Evolutionary conservation across 306 rosid genomes (phyloP), one percentile per base, ranked within the genome.

Genomic region (Acacia melanoxylon): DNA sequence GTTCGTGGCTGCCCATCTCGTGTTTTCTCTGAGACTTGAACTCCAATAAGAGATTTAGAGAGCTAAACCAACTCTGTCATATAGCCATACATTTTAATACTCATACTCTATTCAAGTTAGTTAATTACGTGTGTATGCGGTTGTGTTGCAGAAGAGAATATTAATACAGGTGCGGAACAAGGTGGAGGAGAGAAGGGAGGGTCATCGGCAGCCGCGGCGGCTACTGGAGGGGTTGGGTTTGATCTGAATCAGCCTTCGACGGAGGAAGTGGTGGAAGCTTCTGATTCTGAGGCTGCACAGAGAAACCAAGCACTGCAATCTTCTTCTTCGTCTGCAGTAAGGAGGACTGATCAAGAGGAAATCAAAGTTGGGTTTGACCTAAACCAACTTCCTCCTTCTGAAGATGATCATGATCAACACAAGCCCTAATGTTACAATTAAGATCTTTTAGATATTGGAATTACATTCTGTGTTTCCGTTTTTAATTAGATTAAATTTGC

Each of bases 291-390:
- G 44, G 75, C 17, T 69, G 81, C 6, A 10, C 54, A 22, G 29
- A 22, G 65, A 58, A 22, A 22, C 27, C 51, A 45, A 44, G 14
- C 2, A 22, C 65, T 11, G 3, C 31, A 58, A 5, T 22, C 31
- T 58, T 22, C 65, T 58, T 58, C 65, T 22, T 58, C 31, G 15
- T 3, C 29, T 10, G 31, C 15, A 3, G 63, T 0, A 8, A n/a
- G 9, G 29, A 8, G 61, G 29, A n/a, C 51, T 12, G 51, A 11
- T 12, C 51, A 42, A n/a, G 37, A 31, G 4, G 17, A 19, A 22
- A 74, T 22, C 0, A 37, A 10, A 1, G 17, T 40, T 2, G 63
- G 37, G 4, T 75, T 87, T 70, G 90, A 87, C 73, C 82, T 87
- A 0, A 80, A 80, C 27, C 52, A 61, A 45, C 42, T 22, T 37